Evolutionary conservation across 805 yeast species (phyloP), one percentile per base, ranked within the genome.

Genomic region (Pichia kluyveri): DNA sequence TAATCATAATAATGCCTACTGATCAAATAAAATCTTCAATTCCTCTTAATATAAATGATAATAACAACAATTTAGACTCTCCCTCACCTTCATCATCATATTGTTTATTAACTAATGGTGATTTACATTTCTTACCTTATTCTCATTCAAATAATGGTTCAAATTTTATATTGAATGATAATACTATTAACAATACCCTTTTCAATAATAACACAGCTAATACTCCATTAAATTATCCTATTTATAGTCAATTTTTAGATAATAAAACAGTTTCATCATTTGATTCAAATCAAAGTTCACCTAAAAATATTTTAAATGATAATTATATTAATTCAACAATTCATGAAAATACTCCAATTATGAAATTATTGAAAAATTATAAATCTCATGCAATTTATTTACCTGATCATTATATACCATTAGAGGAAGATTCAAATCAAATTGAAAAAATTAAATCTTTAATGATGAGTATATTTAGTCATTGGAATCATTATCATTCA

Each of bases 371-470:
- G n/a, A 44, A 44, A 27, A 56, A 56, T 19, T 71, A 72, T 50
- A 61, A 70, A 12, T 65, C 79, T 4, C 78, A 73, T 52, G 73
- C 82, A 0, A 60, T 76, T 12, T 77, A 74, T 54, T 61, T 77
- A 27, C 79, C 81, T 1, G 68, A 69, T 45, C 63, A 65, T 45
- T 61, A 61, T 42, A 65, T 77, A 15, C 63, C 75, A 39, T 63
- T 71, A 11, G 34, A 53, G 6, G 63, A 38, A 15, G 46, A 52
- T 42, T 53, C 55, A n/a, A 62, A 48, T 14, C 54, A 63, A 38
- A 65, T 67, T 46, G 67, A 61, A 45, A 53, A 56, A 3, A 67
- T 76, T 28, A 67, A 65, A 37, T 51, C 53, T 14, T 61, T 78
- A 42, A 57, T 78, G 36, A 46, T 59, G 28, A 64, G 67, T 43